Conservation (phyloP, 441 rosid genomes). For the Erysimum cheiri region DNA sequence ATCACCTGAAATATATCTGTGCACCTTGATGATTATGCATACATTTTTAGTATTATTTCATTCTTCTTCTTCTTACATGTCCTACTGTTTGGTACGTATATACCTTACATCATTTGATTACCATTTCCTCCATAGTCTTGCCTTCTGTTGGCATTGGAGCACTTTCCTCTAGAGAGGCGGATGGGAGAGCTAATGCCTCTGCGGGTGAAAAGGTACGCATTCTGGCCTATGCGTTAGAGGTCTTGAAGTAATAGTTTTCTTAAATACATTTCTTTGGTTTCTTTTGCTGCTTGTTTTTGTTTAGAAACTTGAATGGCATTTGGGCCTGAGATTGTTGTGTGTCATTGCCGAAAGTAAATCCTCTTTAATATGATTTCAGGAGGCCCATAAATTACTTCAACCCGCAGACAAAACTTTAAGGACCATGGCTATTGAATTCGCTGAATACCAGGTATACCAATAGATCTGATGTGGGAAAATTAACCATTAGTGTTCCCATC, state of each 20-base stretch:
- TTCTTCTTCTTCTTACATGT: background rate
- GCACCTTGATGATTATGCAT: slow-evolving; percentile 19
- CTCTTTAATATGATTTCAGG: slow-evolving; percentile 54
- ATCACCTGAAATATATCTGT: background rate
- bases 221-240: slow-evolving; percentile 9
- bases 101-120: slow-evolving; percentile 30
- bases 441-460: slow-evolving; percentile 81
- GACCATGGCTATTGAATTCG: slow-evolving; percentile 94
- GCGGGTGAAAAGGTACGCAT: slow-evolving; percentile 78
- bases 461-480: background rate
- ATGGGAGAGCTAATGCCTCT: slow-evolving; percentile 84
- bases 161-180: slow-evolving; percentile 92
- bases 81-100: slow-evolving; percentile 7
- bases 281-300: slow-evolving; percentile 9
- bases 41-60: background rate
- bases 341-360: slow-evolving; percentile 4
- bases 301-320: slow-evolving; percentile 24
- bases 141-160: slow-evolving; percentile 91
- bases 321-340: slow-evolving; percentile 6
- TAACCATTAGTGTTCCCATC: background rate
- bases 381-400: slow-evolving; percentile 88
- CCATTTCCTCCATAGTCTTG: slow-evolving; percentile 58
- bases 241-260: slow-evolving; percentile 12
- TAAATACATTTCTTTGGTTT: slow-evolving; percentile 25
- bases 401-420: slow-evolving; percentile 84